A percentile compares a stretch with the other conserved stretches of the same genome.
These are phyloP conservation scores for Arctostaphylos glauca DNA, from an alignment of 148 eudicot species.

Conservation along the genomic window DNA sequence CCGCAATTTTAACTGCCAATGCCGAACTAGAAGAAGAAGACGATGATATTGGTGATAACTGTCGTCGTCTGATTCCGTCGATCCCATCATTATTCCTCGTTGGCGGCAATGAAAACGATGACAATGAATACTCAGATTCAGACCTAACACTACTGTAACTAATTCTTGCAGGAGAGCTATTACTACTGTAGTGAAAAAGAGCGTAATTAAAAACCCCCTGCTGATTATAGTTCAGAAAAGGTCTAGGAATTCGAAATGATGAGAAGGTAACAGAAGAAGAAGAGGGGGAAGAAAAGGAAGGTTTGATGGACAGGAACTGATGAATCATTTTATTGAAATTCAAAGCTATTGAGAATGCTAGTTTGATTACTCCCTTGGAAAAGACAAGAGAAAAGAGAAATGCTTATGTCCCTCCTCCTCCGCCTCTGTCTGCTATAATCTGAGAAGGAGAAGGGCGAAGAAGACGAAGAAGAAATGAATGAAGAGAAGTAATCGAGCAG, in stretches of 20 bases:
- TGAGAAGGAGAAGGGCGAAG: no score
- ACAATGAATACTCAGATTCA: background rate
- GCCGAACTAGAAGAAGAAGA: background rate
- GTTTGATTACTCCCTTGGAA: background rate
- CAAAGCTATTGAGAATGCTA: background rate
- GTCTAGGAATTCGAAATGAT: background rate
- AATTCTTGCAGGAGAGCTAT: background rate
- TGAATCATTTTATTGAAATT: conserved; percentile 3
- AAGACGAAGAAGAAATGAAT: no score
- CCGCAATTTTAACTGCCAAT: background rate
- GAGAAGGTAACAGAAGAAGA: background rate
- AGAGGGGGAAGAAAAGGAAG: background rate
- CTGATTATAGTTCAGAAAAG: background rate
- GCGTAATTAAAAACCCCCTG: background rate
- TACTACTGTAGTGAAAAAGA: background rate
- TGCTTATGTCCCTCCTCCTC: no score
- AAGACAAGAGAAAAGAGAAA: background rate
- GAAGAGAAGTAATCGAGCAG: no score
- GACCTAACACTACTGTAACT: background rate
- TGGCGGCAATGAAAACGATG: conserved; percentile 2
- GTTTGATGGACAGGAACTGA: background rate
- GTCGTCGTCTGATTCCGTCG: background rate
- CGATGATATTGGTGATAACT: background rate
- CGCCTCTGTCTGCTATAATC: no score
- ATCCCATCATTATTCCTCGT: background rate